Base-by-base conservation (phyloP, 805 yeast species). In the Torulaspora microellipsoides region DNA sequence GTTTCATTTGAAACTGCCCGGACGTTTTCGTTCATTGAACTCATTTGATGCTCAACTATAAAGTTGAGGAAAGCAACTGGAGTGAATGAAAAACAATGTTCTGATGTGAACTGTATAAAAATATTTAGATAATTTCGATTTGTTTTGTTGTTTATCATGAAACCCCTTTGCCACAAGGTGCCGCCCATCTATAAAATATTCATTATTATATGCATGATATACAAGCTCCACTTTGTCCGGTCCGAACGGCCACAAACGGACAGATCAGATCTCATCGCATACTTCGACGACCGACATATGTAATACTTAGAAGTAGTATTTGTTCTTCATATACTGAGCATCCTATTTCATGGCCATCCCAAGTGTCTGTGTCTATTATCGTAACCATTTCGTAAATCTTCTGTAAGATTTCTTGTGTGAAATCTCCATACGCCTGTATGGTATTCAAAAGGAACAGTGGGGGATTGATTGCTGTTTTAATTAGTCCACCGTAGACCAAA, bases 401-500 rank as follows among this genome's bases (percentile, higher is more conserved):
- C 23, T 47, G 47, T n/a, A 34, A 36, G 17, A 47, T 38, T 31
- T 47, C 50, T 27, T 34, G 38, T 15, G 50, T 11, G 34, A 43
- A 40, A 12, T 38, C 45, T 3, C 47, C 50, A 33, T 43, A 47
- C 9, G 50, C 31, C 14, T 47, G 42, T 10, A 47, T 29, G 15
- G 42, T 31, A 31, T 41, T 40, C 14, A 38, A 28, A 8, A 47
- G 34, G 15, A 42, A 47, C 27, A 47, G 29, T n/a, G 50, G 50
- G 17, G 50, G 50, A 23, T 40, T 47, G 13, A 34, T 31, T 14
- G 43, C 42, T 15, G 38, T 36, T 17, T 38, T 43, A 1, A 47
- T 33, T 12, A 43, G n/a, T 12, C 47, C 47, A 31, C 50, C 50
- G 11, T 36, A 31, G 8, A 35, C 15, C 29, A 47, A 32, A 33